phyloP scores from a whole-genome alignment of 371 early-diverging fungal species.

The Capillidium heterosporum region DNA sequence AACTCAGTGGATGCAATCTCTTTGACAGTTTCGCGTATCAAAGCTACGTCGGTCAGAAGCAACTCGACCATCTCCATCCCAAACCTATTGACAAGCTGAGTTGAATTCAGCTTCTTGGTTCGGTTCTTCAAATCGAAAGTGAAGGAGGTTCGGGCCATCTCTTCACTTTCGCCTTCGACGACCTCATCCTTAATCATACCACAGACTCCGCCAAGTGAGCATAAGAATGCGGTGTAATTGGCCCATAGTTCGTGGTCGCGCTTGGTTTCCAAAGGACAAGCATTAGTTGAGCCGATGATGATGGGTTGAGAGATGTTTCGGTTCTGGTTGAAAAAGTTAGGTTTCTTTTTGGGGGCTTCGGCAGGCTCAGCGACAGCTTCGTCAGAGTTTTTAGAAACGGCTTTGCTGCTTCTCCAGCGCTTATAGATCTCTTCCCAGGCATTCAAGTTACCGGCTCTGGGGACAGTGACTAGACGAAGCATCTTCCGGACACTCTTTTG shows the following conservation, averaged over 20 bases:
- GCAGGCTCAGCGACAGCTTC: conserved; percentile 14
- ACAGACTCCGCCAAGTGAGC: conserved; percentile 63
- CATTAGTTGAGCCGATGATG: conserved; percentile 8
- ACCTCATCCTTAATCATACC: conserved; percentile 14
- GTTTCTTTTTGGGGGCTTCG: conserved; percentile 9
- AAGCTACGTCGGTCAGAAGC: conserved; percentile 60
- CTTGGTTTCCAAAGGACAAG: conserved; percentile 9
- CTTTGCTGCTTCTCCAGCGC: conserved; percentile 50
- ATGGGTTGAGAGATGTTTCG: conserved; percentile 9
- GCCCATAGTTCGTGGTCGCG: conserved; percentile 29
- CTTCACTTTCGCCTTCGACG: conserved; percentile 14
- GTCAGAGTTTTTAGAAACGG: conserved; percentile 27
- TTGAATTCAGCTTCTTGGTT: conserved; percentile 12
- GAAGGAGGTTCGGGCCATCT: neutral
- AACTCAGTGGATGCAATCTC: conserved; percentile 77
- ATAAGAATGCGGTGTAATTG: conserved; percentile 73
- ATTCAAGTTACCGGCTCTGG: conserved; percentile 56
- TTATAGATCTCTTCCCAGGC: conserved; percentile 77
- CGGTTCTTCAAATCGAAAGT: conserved; percentile 17
- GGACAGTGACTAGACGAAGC: conserved; percentile 41
- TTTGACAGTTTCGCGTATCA: conserved; percentile 78
- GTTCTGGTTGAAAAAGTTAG: conserved; percentile 6
- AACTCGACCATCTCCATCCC: conserved; percentile 73
- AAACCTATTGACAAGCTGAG: conserved; percentile 55
- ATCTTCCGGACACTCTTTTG: conserved; percentile 60